These are phyloP conservation scores for Colletotrichum theobromicola DNA, from an alignment of 2,329 filamentous ascomycete genomes.

Conservation along the genomic window DNA sequence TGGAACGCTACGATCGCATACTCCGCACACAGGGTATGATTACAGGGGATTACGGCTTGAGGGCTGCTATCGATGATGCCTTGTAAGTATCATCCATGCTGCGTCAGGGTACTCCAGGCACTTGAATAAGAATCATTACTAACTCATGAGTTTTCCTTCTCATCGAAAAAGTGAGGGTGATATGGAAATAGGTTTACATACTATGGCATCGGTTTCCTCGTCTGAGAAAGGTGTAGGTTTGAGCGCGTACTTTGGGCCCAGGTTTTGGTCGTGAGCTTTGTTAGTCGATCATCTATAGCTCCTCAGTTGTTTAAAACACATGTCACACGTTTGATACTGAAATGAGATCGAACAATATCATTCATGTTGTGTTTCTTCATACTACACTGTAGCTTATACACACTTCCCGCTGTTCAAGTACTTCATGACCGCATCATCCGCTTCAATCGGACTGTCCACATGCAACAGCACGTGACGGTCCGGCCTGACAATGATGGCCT, in stretches of 20 bases:
- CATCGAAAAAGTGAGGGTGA: not conserved
- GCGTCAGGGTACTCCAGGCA: too few species aligned
- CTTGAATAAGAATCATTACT: not conserved
- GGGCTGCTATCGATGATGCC: not conserved
- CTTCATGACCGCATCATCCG: not conserved
- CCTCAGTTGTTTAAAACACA: not conserved
- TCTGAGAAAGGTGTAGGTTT: not conserved
- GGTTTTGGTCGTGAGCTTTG: not conserved
- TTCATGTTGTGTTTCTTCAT: not conserved
- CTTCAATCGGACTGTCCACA: not conserved
- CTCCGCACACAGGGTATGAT: not conserved
- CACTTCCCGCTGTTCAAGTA: not conserved
- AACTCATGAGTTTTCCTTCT: not conserved
- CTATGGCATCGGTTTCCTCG: not conserved
- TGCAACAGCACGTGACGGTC: slow-evolving; percentile 4
- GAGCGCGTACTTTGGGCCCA: slow-evolving; percentile 6
- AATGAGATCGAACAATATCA: not conserved
- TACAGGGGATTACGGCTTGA: not conserved
- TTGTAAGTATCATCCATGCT: not conserved
- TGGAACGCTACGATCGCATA: not conserved
- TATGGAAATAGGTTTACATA: not conserved
- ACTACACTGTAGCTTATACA: not conserved
- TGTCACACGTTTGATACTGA: not conserved
- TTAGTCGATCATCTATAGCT: accelerated
- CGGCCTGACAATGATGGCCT: slow-evolving; percentile 6